Base-by-base conservation (phyloP, 2,329 filamentous ascomycete species). In the Diaporthe ilicicola region DNA sequence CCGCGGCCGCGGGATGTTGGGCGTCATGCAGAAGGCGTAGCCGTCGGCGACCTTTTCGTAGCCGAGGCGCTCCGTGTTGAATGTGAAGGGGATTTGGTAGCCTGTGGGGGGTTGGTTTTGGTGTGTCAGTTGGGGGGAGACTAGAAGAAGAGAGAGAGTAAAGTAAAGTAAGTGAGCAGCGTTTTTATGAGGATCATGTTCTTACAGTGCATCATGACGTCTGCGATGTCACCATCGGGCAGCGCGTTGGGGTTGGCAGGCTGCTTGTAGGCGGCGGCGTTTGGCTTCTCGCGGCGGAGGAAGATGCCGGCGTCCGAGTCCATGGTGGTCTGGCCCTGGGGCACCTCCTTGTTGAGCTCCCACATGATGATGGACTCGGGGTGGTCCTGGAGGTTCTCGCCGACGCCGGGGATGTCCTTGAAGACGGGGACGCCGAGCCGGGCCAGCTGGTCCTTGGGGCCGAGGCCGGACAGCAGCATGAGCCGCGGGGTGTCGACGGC, bases 81-180 rank as follows among this genome's bases (percentile, higher is more conserved):
- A 89, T 73, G 91, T 93, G 83, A 97, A 97, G 67, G 94, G 94
- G 75, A 97, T 97, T 83, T 97, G 94, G 85, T 97, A 97, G 88
- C 94, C 51, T 54, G 12, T 34, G 4, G 32, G 4, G 12, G 17
- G n/a, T n/a, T 15, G 29, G 94, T 15, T 29, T n/a, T n/a, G n/a
- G 2, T 2, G 13, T 29, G 39, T 61, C n/a, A 32, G 37, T 24
- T 46, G 6, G n/a, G 39, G n/a, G 7, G 24, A 27, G 34, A 24
- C n/a, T n/a, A n/a, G n/a, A n/a, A n/a, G n/a, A n/a, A n/a, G n/a
- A n/a, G n/a, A n/a, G n/a, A n/a, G n/a, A n/a, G n/a, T n/a, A n/a
- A n/a, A n/a, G n/a, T n/a, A n/a, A n/a, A n/a, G n/a, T n/a, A n/a
- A n/a, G n/a, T n/a, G n/a, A n/a, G n/a, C n/a, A n/a, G n/a, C n/a